Conservation (phyloP, 495 filamentous ascomycete genomes). For the Umbilicaria muhlenbergii region DNA sequence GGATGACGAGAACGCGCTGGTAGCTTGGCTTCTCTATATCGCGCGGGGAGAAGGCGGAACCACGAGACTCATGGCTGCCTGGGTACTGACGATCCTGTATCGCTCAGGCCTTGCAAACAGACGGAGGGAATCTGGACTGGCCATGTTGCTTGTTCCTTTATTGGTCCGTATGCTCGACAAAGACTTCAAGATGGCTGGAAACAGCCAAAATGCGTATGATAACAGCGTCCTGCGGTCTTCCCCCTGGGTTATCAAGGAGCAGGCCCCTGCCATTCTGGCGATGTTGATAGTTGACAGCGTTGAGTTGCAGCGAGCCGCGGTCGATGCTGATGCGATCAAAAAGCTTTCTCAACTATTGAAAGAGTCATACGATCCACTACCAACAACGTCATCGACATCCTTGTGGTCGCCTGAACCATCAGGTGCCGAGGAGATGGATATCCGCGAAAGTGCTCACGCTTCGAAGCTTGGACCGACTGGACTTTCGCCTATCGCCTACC, state of each 20-base stretch:
- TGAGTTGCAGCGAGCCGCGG: constrained; percentile 64
- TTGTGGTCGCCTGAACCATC: constrained; percentile 11
- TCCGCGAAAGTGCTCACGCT: constrained; percentile 6
- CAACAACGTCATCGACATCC: constrained; percentile 4
- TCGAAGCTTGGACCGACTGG: constrained; percentile 43
- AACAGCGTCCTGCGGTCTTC: constrained; percentile 25
- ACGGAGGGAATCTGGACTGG: constrained; percentile 43
- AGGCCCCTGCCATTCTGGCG: constrained; percentile 58
- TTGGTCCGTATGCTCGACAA: constrained; percentile 55
- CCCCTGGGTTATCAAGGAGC: constrained; percentile 40
- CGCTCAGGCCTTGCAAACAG: constrained; percentile 50
- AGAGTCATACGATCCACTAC: constrained; percentile 38
- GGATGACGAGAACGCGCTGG: constrained; percentile 61
- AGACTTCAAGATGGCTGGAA: constrained; percentile 27
- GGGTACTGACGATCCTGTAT: constrained; percentile 60
- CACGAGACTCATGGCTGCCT: constrained; percentile 62
- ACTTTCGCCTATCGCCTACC: constrained; percentile 44
- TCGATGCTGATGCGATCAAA: constrained; percentile 62
- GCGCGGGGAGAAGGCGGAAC: constrained; percentile 46
- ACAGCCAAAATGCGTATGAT: constrained; percentile 23
- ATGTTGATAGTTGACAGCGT: constrained; percentile 62
- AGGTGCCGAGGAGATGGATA: constrained; percentile 3
- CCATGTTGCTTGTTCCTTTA: constrained; percentile 54
- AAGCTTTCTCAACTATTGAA: constrained; percentile 64
- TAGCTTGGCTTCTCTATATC: constrained; percentile 68